These are phyloP conservation scores for Zoysia pacifica DNA, from an alignment of 176 grass and related monocot species.

Conservation along the genomic window DNA sequence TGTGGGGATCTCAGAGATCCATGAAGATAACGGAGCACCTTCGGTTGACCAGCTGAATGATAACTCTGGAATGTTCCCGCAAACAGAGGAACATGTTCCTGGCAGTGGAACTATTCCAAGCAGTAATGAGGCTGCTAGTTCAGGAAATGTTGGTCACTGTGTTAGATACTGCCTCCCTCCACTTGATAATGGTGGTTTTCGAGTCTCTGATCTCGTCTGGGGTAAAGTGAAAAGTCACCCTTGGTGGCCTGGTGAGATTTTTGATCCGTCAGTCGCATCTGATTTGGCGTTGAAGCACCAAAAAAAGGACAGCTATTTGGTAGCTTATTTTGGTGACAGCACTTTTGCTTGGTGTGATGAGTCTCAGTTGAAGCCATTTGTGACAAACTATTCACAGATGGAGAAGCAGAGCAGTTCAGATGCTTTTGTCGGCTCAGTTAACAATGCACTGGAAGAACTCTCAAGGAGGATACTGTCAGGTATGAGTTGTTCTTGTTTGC, in stretches of 20 bases:
- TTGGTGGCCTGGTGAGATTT: conserved; percentile 87
- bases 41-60: not conserved
- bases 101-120: not conserved
- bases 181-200: conserved; percentile 34
- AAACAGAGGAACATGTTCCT: conserved; percentile 15
- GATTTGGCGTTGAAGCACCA: conserved; percentile 57
- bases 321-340: conserved; percentile 66
- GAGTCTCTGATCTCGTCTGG: conserved; percentile 71
- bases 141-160: conserved; percentile 5
- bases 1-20: conserved; percentile 5
- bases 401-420: conserved; percentile 60
- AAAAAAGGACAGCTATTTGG: conserved; percentile 48
- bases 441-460: conserved; percentile 62
- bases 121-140: not conserved
- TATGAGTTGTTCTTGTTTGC: conserved; percentile 58
- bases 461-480: conserved; percentile 52
- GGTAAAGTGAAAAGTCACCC: conserved; percentile 60
- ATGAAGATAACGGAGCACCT: conserved; percentile 18
- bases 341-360: conserved; percentile 82
- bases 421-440: conserved; percentile 48
- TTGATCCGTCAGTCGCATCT: conserved; percentile 70
- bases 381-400: conserved; percentile 51
- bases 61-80: conserved; percentile 3
- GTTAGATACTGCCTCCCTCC: conserved; percentile 42
- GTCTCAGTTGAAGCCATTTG: conserved; percentile 66